Evolutionary conservation across 23 red algal species (phyloP), one percentile per base, ranked within the genome.

Genomic region (Gracilaria gracilis): DNA sequence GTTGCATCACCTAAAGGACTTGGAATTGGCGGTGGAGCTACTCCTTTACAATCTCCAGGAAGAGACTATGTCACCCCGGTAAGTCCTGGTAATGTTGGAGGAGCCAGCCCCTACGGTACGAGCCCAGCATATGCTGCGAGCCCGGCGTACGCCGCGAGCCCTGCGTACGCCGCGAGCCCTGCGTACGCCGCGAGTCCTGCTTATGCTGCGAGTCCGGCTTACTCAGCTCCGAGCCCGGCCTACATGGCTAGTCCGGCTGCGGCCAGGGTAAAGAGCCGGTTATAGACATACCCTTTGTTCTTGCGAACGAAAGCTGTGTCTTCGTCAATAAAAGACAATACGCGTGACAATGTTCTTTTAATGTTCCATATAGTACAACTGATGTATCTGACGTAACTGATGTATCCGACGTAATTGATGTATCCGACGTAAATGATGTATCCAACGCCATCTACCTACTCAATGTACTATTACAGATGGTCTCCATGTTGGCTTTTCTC

Each of bases 101-200:
- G 49, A 9, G 62, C 83, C 40, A 77, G 82, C 42, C 81, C 76
- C 40, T 86, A 61, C n/a, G 84, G n/a, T 28, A 31, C 38, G 19
- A 77, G 72, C 46, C 72, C 72, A 20, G 72, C n/a, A n/a, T n/a
- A n/a, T n/a, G n/a, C n/a, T n/a, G n/a, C n/a, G n/a, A n/a, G n/a
- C n/a, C n/a, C n/a, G n/a, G n/a, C 40, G 21, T 65, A 72, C 67
- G 85, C 34, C 39, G 54, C 67, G 28, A 91, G 86, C 72, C 86
- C 86, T 25, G 87, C 76, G 27, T 93, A 83, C 75, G 94, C 94
- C 31, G 71, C 88, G 20, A 91, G 94, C 66, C 85, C 87, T 34
- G 87, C 37, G 24, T 74, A 88, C 25, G 94, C 81, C 34, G 32
- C 61, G 21, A 85, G 71, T 33, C 79, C 80, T 24, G 87, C 59